These are phyloP conservation scores for Quercus mongolica DNA, from an alignment of 306 rosid genomes.

Conservation along the genomic window DNA sequence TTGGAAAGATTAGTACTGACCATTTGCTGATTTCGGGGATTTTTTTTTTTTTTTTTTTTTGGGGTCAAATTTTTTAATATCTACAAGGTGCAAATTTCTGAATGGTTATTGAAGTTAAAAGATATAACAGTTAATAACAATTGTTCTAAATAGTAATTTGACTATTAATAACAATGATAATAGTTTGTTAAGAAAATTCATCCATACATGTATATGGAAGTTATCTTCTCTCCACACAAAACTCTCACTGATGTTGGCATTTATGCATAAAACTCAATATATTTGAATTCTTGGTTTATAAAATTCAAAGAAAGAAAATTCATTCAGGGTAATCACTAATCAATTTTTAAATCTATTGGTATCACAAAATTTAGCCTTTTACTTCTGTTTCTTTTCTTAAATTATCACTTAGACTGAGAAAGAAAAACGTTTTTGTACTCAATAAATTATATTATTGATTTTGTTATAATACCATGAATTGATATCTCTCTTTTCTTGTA, in stretches of 20 bases:
- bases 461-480: too few relatives aligned
- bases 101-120: background rate
- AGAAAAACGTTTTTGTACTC: background rate
- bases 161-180: background rate
- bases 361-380: background rate
- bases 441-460: too few relatives aligned
- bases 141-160: background rate
- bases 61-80: background rate
- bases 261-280: background rate
- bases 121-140: background rate
- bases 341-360: too few relatives aligned
- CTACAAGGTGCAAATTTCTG: background rate
- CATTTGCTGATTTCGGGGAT: too few relatives aligned
- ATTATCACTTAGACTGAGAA: background rate
- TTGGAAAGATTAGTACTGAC: background rate
- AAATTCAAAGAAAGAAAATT: background rate
- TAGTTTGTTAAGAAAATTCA: too few relatives aligned
- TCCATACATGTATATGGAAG: too few relatives aligned
- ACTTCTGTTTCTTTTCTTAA: background rate
- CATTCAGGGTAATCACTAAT: background rate
- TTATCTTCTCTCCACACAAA: background rate
- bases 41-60: too few relatives aligned
- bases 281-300: background rate
- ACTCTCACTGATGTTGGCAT: background rate
- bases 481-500: background rate